Conservation (phyloP, 2,329 filamentous ascomycete species). For the Parastagonospora avenae region DNA sequence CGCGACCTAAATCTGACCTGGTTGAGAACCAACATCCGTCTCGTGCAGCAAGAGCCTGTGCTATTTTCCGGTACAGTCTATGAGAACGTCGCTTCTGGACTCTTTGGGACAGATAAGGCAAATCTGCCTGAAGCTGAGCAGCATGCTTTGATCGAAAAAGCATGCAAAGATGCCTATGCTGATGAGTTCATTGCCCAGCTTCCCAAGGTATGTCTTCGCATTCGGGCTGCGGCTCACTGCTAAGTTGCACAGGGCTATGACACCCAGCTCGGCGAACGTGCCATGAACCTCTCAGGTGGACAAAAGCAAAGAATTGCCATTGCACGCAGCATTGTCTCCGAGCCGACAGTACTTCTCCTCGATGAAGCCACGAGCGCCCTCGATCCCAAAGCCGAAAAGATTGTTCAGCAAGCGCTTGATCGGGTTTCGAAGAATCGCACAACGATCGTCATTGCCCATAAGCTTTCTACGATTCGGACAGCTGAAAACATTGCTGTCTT, state of each 20-base stretch:
- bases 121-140: conserved; percentile 60
- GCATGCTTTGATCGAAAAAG: conserved; percentile 73
- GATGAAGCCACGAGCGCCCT: conserved; percentile 87
- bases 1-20: conserved; percentile 81
- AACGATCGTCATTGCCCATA: conserved; percentile 94
- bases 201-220: conserved; percentile 32
- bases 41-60: conserved; percentile 91
- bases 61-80: conserved; percentile 88
- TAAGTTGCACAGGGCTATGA: conserved; percentile 75
- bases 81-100: conserved; percentile 82
- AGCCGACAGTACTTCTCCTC: conserved; percentile 86
- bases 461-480: conserved; percentile 88
- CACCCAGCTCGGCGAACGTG: conserved; percentile 89
- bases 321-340: conserved; percentile 83
- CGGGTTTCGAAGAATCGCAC: conserved; percentile 83
- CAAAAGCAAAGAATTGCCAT: conserved; percentile 97
- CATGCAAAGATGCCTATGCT: conserved; percentile 90
- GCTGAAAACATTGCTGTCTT: conserved; percentile 97
- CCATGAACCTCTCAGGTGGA: conserved; percentile 87
- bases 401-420: conserved; percentile 91
- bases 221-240: too few relatives aligned
- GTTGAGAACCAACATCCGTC: conserved; percentile 87
- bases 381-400: conserved; percentile 91
- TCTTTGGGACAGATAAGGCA: conserved; percentile 69
- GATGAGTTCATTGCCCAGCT: conserved; percentile 84